Evolutionary conservation across 495 filamentous ascomycete species (phyloP).

Genomic region (Achaetomiella virescens): DNA sequence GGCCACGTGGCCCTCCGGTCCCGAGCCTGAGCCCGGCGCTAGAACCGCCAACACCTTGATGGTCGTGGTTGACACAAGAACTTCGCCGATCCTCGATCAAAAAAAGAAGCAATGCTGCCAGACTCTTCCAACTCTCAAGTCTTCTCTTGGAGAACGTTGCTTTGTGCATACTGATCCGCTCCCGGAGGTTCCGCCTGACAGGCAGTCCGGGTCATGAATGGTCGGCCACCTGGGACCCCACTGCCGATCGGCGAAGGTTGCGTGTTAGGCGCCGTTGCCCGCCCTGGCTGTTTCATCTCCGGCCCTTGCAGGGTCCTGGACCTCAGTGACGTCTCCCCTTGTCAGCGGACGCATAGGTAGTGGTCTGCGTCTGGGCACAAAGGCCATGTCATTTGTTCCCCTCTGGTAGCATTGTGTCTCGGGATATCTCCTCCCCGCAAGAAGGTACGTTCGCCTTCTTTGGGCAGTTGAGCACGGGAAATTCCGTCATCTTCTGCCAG

Average conservation of each 20-base stretch:
- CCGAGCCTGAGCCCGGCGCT: neutral
- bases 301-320: slow-evolving; percentile 2
- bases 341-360: too few species aligned
- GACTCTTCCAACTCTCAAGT: neutral
- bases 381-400: too few species aligned
- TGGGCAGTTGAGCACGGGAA: too few species aligned
- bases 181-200: neutral
- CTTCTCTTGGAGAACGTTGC: neutral
- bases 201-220: neutral
- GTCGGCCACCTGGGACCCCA: slow-evolving; percentile 7
- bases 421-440: too few species aligned
- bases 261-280: slow-evolving; percentile 16
- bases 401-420: too few species aligned
- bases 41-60: neutral
- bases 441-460: too few species aligned
- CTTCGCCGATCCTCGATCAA: slow-evolving; percentile 3
- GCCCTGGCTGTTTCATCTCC: slow-evolving; percentile 3
- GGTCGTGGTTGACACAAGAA: slow-evolving; percentile 10
- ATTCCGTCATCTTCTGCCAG: too few species aligned
- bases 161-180: neutral
- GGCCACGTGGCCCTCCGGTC: neutral
- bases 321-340: slow-evolving; percentile 1
- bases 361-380: too few species aligned
- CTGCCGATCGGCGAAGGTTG: slow-evolving; percentile 13
- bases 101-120: neutral